phyloP scores from a whole-genome alignment of 2,329 filamentous ascomycete species.

The Fusarium longipes region DNA sequence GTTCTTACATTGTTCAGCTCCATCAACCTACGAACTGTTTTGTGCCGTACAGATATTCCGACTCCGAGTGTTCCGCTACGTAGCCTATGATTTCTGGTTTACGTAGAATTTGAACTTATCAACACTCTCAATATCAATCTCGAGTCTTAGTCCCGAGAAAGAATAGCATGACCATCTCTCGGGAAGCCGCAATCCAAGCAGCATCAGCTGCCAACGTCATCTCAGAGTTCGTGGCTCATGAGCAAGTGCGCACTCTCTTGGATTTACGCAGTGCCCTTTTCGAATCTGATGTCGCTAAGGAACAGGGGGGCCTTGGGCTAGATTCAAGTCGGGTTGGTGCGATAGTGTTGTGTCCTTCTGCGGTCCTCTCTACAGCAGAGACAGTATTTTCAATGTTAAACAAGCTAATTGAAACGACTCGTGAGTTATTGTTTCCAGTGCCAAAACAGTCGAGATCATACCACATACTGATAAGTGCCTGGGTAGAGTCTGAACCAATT shows the following conservation, averaged over 20 bases:
- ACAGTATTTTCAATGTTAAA: conserved; percentile 23
- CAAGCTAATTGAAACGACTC: not conserved
- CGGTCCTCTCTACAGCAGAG: conserved; percentile 31
- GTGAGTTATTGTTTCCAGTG: not conserved
- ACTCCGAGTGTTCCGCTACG: conserved; percentile 22
- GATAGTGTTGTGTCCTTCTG: conserved; percentile 36
- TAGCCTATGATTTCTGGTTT: not conserved
- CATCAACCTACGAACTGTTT: not conserved
- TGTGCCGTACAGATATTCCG: conserved; percentile 10
- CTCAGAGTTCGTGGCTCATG: conserved; percentile 30
- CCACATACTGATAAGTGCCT: not conserved
- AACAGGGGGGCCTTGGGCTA: not conserved
- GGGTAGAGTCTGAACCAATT: not conserved
- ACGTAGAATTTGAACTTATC: not conserved
- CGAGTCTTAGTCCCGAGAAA: not conserved
- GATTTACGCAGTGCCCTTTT: conserved; percentile 19
- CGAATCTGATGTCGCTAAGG: not conserved
- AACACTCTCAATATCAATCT: no score
- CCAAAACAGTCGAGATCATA: not conserved
- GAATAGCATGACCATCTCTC: not conserved
- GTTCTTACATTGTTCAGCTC: not conserved
- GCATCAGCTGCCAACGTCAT: conserved; percentile 25
- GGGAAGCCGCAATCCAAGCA: not conserved
- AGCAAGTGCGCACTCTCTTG: conserved; percentile 16
- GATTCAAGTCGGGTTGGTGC: not conserved